Evolutionary conservation across 768 basidiomycete species (phyloP).

Genomic region (Russula brevipes): DNA sequence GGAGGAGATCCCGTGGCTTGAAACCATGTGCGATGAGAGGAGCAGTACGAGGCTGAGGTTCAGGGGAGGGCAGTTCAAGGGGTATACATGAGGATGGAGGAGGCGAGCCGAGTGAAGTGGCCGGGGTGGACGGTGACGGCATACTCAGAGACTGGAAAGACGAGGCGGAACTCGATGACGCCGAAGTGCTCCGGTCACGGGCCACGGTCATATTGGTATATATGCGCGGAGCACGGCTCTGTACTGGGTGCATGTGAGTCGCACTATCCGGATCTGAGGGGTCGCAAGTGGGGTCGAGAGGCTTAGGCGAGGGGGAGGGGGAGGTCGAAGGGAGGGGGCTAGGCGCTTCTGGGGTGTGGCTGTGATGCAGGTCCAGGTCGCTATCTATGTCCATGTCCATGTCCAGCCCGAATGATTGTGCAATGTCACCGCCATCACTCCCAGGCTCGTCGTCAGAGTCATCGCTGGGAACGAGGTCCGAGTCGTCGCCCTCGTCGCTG

Average conservation of each 20-base stretch:
- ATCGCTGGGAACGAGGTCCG: slow-evolving; percentile 31
- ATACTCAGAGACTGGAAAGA: slow-evolving; percentile 26
- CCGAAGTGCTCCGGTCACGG: slow-evolving; percentile 33
- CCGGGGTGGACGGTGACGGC: slow-evolving; percentile 21
- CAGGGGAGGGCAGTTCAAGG: slow-evolving; percentile 20
- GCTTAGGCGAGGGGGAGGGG: slow-evolving; percentile 12
- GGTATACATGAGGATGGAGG: slow-evolving; percentile 20
- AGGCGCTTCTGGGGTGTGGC: slow-evolving; percentile 5
- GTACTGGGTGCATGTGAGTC: slow-evolving; percentile 49
- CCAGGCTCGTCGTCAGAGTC: slow-evolving; percentile 25
- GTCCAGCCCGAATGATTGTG: slow-evolving; percentile 31
- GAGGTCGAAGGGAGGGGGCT: slow-evolving; percentile 7
- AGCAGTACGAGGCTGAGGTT: slow-evolving; percentile 12
- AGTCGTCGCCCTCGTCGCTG: slow-evolving; percentile 31
- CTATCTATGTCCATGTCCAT: slow-evolving; percentile 33
- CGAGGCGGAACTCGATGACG: slow-evolving; percentile 31
- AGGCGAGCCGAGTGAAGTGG: slow-evolving; percentile 26
- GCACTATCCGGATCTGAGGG: slow-evolving; percentile 24
- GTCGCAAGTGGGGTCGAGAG: slow-evolving; percentile 2
- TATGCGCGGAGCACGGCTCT: slow-evolving; percentile 27
- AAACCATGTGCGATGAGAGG: slow-evolving; percentile 32
- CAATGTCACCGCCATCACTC: slow-evolving; percentile 25
- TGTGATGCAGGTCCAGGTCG: slow-evolving; percentile 27
- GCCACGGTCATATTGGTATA: slow-evolving; percentile 22
- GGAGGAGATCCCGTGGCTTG: slow-evolving; percentile 35